Percentiles rank a stretch among this genome's conserved stretches.
These are phyloP conservation scores for Globisporangium abappressorium DNA, from an alignment of 352 stramenopile genomes.

Conservation along the genomic window DNA sequence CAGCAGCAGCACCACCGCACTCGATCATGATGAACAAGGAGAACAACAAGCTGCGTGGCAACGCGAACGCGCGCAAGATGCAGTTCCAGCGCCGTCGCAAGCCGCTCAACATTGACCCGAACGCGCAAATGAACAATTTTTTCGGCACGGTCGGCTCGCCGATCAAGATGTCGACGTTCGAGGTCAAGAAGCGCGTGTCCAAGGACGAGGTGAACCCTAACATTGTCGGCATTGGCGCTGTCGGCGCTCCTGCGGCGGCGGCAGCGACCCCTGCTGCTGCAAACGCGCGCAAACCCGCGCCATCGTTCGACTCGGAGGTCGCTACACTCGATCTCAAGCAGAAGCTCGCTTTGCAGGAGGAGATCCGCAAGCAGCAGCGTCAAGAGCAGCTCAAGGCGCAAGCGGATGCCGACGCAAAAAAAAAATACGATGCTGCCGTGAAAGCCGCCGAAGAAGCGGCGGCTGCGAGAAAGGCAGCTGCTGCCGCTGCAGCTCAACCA, in stretches of 20 bases:
- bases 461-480: conserved; percentile 18
- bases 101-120: conserved; percentile 34
- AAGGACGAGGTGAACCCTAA: conserved; percentile 17
- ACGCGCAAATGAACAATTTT: conserved; percentile 49
- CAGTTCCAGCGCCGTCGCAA: conserved; percentile 56
- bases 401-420: conserved; percentile 15
- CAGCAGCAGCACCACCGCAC: neutral
- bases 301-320: conserved; percentile 44
- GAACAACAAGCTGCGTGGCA: conserved; percentile 39
- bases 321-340: conserved; percentile 57
- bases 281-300: conserved; percentile 11
- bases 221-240: conserved; percentile 18
- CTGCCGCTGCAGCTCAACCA: neutral
- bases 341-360: conserved; percentile 48
- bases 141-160: conserved; percentile 70
- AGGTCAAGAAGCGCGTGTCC: conserved; percentile 20
- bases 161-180: conserved; percentile 59
- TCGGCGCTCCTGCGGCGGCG: conserved; percentile 10
- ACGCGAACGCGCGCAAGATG: conserved; percentile 33
- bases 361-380: conserved; percentile 41
- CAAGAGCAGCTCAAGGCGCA: conserved; percentile 21
- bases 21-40: conserved; percentile 38
- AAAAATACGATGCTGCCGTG: conserved; percentile 19
- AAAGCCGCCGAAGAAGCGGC: conserved; percentile 26
- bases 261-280: neutral